Evolutionary conservation across 2,329 filamentous ascomycete genomes (phyloP).

Genomic region (Domatiomyces catenatus): DNA sequence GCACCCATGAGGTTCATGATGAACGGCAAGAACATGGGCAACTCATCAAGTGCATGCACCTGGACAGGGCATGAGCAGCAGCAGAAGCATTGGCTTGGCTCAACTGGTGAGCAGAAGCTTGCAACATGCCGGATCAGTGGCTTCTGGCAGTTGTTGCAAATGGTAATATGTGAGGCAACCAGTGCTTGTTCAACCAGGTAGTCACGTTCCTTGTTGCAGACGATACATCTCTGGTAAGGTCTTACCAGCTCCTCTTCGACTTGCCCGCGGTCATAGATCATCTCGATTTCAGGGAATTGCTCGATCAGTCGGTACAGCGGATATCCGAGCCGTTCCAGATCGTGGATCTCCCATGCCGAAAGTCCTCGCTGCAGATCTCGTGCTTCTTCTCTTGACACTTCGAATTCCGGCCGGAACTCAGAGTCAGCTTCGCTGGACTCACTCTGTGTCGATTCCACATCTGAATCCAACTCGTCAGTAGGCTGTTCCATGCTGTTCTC

Average conservation of each 20-base stretch:
- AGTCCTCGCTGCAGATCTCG: not conserved
- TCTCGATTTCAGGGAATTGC: not conserved
- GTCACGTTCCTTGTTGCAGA: not conserved
- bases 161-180: not conserved
- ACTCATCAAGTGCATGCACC: not conserved
- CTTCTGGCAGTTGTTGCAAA: not conserved
- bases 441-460: not conserved
- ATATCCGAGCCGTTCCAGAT: not conserved
- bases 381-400: not conserved
- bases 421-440: not conserved
- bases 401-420: not conserved
- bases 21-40: not conserved
- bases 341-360: not conserved
- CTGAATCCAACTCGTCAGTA: not conserved
- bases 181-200: not conserved
- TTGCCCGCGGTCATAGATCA: not conserved
- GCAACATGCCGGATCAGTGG: not conserved
- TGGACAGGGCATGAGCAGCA: not conserved
- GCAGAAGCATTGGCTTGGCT: not conserved
- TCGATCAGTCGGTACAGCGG: not conserved
- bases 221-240: not conserved
- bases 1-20: not conserved
- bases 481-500: not conserved
- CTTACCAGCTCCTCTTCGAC: not conserved
- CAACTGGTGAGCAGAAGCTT: not conserved